These are phyloP conservation scores for Pleurotus cornucopiae DNA, from an alignment of 768 basidiomycete genomes.

Conservation along the genomic window DNA sequence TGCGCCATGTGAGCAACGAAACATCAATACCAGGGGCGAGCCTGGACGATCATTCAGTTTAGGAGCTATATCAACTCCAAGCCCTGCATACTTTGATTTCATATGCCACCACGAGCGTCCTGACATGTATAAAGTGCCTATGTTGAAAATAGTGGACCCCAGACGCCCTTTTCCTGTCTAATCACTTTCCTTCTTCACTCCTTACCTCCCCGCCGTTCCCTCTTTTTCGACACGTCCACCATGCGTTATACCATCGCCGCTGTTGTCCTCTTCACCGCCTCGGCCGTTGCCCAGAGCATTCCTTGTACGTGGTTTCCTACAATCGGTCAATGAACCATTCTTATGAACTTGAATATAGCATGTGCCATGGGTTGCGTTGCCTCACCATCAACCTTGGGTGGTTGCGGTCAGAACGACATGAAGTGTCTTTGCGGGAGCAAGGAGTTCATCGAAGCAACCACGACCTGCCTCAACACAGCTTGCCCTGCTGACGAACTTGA, in stretches of 20 bases:
- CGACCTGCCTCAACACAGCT: constrained; percentile 16
- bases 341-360: not conserved
- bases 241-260: constrained; percentile 54
- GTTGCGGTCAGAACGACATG: constrained; percentile 10
- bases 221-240: constrained; percentile 16
- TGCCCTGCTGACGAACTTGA: constrained; percentile 15
- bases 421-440: constrained; percentile 14
- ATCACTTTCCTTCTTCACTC: not conserved
- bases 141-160: not conserved
- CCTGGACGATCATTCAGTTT: not conserved
- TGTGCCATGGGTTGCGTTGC: constrained; percentile 6
- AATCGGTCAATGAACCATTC: not conserved
- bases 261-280: constrained; percentile 34
- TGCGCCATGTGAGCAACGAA: constrained; percentile 2
- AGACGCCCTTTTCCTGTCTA: too few relatives aligned
- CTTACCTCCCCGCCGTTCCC: constrained; percentile 16
- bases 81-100: constrained; percentile 1
- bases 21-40: not conserved
- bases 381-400: constrained; percentile 9
- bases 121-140: not conserved
- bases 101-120: not conserved
- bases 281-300: constrained; percentile 33
- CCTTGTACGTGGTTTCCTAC: constrained; percentile 25
- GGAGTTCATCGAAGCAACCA: constrained; percentile 12
- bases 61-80: not conserved